A percentile compares a stretch with the other conserved stretches of the same genome.
These are phyloP conservation scores for Paecilomyces variotii DNA, from an alignment of 2,329 filamentous ascomycete species.

Conservation along the genomic window DNA sequence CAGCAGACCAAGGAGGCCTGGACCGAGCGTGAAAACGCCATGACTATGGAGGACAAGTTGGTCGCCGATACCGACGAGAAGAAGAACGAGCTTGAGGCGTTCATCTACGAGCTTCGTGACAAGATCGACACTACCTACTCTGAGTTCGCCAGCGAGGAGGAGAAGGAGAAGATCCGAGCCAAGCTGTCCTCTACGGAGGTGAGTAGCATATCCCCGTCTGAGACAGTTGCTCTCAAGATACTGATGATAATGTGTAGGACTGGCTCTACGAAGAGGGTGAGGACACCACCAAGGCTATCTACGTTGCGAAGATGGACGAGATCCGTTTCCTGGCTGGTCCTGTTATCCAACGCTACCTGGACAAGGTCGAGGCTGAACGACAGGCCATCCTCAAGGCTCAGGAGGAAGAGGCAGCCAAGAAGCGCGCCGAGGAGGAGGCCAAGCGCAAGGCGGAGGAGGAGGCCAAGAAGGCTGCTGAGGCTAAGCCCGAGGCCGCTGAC, in stretches of 20 bases:
- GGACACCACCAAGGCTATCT: conserved; percentile 86
- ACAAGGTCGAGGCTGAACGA: conserved; percentile 84
- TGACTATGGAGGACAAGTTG: conserved; percentile 98
- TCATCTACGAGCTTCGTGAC: conserved; percentile 92
- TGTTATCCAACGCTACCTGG: conserved; percentile 88
- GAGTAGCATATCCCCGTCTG: conserved; percentile 32
- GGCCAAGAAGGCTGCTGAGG: conserved; percentile 45
- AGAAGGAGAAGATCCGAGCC: conserved; percentile 76
- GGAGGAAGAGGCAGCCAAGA: conserved; percentile 58
- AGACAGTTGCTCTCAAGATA: conserved; percentile 1
- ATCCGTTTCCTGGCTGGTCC: conserved; percentile 85
- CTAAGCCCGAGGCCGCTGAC: conserved; percentile 37
- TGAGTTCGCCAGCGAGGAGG: conserved; percentile 81
- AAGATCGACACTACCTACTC: conserved; percentile 90
- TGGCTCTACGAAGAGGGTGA: conserved; percentile 98
- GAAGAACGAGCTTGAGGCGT: conserved; percentile 99
- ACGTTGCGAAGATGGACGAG: conserved; percentile 92
- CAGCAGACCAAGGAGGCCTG: conserved; percentile 56
- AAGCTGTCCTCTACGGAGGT: conserved; percentile 85
- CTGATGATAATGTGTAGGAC: conserved; percentile 54
- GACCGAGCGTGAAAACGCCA: conserved; percentile 74
- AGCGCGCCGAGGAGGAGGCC: conserved; percentile 60
- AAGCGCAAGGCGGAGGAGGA: conserved; percentile 69
- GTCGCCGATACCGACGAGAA: conserved; percentile 97
- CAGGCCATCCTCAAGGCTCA: conserved; percentile 59